These are phyloP conservation scores for Candida manassasensis DNA, from an alignment of 805 yeast genomes.

Conservation along the genomic window DNA sequence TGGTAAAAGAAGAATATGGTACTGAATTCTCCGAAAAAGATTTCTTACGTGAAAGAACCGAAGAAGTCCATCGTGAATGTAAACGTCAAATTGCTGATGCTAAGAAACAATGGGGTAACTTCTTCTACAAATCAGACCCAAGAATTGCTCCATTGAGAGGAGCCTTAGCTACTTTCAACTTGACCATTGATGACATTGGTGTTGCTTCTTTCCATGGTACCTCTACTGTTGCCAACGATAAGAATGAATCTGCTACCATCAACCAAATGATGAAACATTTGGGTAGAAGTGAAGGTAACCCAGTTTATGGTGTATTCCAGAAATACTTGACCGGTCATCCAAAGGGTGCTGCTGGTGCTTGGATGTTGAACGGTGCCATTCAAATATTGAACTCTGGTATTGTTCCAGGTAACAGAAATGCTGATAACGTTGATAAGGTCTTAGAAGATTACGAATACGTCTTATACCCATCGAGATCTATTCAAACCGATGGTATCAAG, in stretches of 20 bases:
- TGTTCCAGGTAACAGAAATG: conserved; percentile 98
- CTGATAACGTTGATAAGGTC: conserved; percentile 86
- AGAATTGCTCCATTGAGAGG: conserved; percentile 97
- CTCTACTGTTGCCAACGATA: conserved; percentile 96
- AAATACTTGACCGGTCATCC: conserved; percentile 99
- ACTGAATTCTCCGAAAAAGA: conserved; percentile 39
- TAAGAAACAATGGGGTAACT: conserved; percentile 91
- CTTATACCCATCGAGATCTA: conserved; percentile 88
- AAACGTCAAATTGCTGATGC: conserved; percentile 81
- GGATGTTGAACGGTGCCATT: conserved; percentile 99
- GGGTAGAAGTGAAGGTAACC: conserved; percentile 97
- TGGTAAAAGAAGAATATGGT: conserved; percentile 48
- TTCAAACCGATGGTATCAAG: conserved; percentile 94
- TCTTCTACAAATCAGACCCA: conserved; percentile 85
- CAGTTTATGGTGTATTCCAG: conserved; percentile 97
- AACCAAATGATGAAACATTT: conserved; percentile 90
- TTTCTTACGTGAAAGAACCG: conserved; percentile 77
- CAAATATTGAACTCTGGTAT: conserved; percentile 89
- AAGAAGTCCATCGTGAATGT: conserved; percentile 83
- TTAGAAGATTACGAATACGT: conserved; percentile 84
- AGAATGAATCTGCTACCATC: conserved; percentile 92
- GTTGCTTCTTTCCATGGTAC: conserved; percentile 99
- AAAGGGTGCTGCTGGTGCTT: conserved; percentile 99
- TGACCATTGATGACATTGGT: conserved; percentile 90
- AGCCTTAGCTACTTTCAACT: conserved; percentile 88